Percentiles rank a stretch among this genome's conserved stretches.
These are phyloP conservation scores for Cryomyces antarcticus DNA, from an alignment of 495 filamentous ascomycete species.

Conservation along the genomic window DNA sequence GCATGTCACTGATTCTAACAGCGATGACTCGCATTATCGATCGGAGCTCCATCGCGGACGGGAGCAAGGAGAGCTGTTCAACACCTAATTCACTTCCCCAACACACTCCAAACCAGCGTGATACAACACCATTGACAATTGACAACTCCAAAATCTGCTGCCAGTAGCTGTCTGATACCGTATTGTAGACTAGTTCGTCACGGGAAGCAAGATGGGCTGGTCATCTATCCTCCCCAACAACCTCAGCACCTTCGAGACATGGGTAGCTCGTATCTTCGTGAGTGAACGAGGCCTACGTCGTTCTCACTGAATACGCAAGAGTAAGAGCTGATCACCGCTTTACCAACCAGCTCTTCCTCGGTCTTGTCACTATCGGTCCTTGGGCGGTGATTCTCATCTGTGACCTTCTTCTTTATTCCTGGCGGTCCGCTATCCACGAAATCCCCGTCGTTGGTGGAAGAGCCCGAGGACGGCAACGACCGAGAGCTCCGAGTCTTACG, in stretches of 20 bases:
- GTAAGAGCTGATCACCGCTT: neutral
- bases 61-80: too few species aligned
- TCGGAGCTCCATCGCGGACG: too few species aligned
- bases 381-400: conserved; percentile 46
- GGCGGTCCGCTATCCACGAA: conserved; percentile 35
- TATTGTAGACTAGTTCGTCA: too few species aligned
- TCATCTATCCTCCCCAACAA: conserved; percentile 42
- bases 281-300: conserved; percentile 4
- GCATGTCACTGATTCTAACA: too few species aligned
- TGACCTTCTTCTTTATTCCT: conserved; percentile 45
- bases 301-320: neutral
- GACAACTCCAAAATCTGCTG: too few species aligned
- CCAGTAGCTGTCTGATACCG: too few species aligned
- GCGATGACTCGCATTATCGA: too few species aligned
- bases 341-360: conserved; percentile 35
- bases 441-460: conserved; percentile 42
- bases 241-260: conserved; percentile 37
- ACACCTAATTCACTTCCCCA: too few species aligned
- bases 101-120: too few species aligned
- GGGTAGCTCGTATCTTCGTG: conserved; percentile 45
- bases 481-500: conserved; percentile 41
- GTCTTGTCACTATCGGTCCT: conserved; percentile 40
- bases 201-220: conserved; percentile 29
- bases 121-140: too few species aligned
- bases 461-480: conserved; percentile 37